Base-by-base conservation (phyloP, 306 rosid genomes). In the Begonia loranthoides region DNA sequence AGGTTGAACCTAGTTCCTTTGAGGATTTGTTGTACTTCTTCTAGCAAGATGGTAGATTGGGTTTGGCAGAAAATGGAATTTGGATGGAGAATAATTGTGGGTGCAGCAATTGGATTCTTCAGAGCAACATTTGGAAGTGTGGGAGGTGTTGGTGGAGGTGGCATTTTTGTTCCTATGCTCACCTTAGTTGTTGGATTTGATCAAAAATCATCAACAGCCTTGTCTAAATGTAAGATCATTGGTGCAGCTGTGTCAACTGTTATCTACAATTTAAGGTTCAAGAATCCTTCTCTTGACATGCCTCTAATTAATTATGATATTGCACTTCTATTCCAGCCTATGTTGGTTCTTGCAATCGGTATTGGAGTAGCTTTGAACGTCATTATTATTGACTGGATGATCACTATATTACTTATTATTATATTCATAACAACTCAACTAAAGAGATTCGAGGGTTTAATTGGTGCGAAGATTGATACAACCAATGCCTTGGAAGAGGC, bases 381-480 rank as follows among this genome's bases (percentile, higher is more conserved):
- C 47, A 41, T 82, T 9, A 75, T 80, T 65, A 73, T 94, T 62
- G 93, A 87, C 58, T 80, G 96, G 96, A 61, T 87, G 67, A 85
- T 87, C 45, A 80, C 85, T 15, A 55, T 79, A 59, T 52, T 82
- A 62, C 73, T 82, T 41, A 82, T 87, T 59, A 33, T 75, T 63
- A 68, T 83, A 65, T 87, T 87, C 54, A 13, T 82, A 17, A 77
- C 70, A 80, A 70, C 70, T 90, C 99, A 55, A 80, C 86, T 62
- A 78, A 57, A 90, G 99, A 86, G 99, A 75, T 90, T 90, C 56
- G 95, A 80, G 83, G 94, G 95, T 61, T 69, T 82, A 66, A 66
- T 72, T 51, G 99, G 95, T 38, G 80, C 84, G 66, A 90, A 90
- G 80, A 80, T 90, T 57, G 99, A 90, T 57, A 90, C 82, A 71